Base-by-base conservation (phyloP, 495 filamentous ascomycete species). In the Thermothielavioides terrestris region DNA sequence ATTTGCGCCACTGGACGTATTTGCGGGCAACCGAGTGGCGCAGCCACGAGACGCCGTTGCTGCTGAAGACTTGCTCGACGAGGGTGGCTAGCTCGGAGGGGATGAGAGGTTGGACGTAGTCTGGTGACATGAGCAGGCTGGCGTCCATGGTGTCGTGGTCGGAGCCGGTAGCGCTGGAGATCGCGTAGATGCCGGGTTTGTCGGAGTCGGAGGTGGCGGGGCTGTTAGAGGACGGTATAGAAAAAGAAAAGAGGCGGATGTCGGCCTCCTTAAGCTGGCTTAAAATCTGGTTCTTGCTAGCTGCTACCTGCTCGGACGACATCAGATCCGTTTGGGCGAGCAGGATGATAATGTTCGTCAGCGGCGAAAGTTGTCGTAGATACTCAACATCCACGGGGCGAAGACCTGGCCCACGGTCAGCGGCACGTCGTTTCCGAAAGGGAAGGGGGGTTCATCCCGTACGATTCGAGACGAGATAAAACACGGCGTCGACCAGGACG, bases 91-190 rank as follows among this genome's bases (percentile, higher is more conserved):
- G 77, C 53, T 99, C 94, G 18, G 89, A 90, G 23, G 77, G 62
- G 10, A 88, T 67, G 2, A 97, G 74, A 3, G 94, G 94, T 49
- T 88, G 85, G 15, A 95, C 73, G 63, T 99, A 99, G 56, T 91
- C 86, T 3, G 94, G 82, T 39, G 81, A 88, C 92, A 99, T 99
- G 12, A 99, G 74, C 0, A 92, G 78, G 58, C 87, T 94, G 23
- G 92, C 92, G 60, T 99, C 92, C 88, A 99, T 95, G 38, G 76
- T 84, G 20, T 95, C 89, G 42, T 83, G 70, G 63, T 99, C 89
- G 42, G 79, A 79, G 10, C 78, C 80, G 31, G 81, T 75, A 11
- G 78, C 79, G 17, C 87, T 94, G 20, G 94, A 97, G 34, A 95
- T 77, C 7, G 89, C 82, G 63, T 85, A 95, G 7, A 88, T 82